Conservation (phyloP, 768 basidiomycete genomes). For the Pholiota molesta region DNA sequence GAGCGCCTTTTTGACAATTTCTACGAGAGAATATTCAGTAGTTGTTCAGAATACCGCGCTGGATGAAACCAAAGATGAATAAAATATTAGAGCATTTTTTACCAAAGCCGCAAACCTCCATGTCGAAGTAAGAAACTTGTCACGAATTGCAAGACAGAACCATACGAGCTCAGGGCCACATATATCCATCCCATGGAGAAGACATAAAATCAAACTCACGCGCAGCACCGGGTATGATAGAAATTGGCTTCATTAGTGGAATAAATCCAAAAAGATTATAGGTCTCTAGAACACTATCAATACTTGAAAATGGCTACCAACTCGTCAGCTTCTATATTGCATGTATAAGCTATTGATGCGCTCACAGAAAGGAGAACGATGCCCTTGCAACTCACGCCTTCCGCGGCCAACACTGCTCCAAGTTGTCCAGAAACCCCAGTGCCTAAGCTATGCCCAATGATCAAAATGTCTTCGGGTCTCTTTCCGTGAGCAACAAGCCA, state of each 20-base stretch:
- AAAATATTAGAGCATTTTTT: too few relatives aligned
- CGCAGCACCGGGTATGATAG: slow-evolving; percentile 61
- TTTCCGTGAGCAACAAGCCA: slow-evolving; percentile 71
- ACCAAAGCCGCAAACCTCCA: too few relatives aligned
- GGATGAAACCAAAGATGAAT: too few relatives aligned
- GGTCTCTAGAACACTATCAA: slow-evolving; percentile 65
- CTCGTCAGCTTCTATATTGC: too few relatives aligned
- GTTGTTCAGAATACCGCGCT: not conserved
- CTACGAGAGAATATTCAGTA: slow-evolving; percentile 31
- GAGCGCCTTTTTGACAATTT: slow-evolving; percentile 50
- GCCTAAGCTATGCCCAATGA: slow-evolving; percentile 89
- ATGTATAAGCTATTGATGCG: not conserved
- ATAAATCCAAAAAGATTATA: slow-evolving; percentile 68
- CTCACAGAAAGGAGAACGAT: slow-evolving; percentile 52
- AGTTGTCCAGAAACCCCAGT: slow-evolving; percentile 73
- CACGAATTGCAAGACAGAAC: too few relatives aligned
- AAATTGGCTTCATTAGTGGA: slow-evolving; percentile 75
- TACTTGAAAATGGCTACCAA: slow-evolving; percentile 59
- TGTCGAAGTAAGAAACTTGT: too few relatives aligned
- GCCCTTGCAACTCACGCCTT: slow-evolving; percentile 43
- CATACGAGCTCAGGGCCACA: too few relatives aligned
- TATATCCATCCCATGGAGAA: too few relatives aligned
- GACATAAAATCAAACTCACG: slow-evolving; percentile 47
- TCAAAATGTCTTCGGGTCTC: slow-evolving; percentile 57
- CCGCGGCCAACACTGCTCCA: slow-evolving; percentile 48